Evolutionary conservation across 306 rosid genomes (phyloP).

Genomic region (Lotus japonicus): DNA sequence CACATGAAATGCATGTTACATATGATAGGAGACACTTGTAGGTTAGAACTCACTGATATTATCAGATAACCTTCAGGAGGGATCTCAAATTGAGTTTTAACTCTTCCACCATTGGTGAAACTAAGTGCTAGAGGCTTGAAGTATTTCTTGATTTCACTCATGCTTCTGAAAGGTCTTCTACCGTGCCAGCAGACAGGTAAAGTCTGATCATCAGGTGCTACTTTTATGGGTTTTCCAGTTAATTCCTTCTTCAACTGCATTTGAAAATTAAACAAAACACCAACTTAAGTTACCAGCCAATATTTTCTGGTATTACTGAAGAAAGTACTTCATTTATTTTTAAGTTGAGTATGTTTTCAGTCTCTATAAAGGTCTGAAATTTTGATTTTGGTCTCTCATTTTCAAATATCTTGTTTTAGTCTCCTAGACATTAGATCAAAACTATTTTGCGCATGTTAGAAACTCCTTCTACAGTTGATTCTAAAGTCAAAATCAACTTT

Average conservation of each 20-base stretch:
- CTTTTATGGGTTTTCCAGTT: slow-evolving; percentile 39
- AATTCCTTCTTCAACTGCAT: slow-evolving; percentile 61
- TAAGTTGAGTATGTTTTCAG: not conserved
- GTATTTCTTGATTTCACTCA: slow-evolving; percentile 61
- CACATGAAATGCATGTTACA: not conserved
- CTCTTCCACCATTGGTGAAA: slow-evolving; percentile 46
- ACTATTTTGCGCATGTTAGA: too few species aligned
- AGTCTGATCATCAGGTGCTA: slow-evolving; percentile 56
- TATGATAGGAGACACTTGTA: not conserved
- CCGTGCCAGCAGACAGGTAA: slow-evolving; percentile 84
- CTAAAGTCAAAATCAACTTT: too few species aligned
- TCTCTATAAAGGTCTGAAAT: too few species aligned
- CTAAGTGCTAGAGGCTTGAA: slow-evolving; percentile 71
- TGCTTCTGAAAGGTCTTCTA: slow-evolving; percentile 55
- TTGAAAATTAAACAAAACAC: slow-evolving; percentile 10
- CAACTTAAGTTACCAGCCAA: not conserved
- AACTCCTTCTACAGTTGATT: too few species aligned
- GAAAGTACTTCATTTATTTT: not conserved
- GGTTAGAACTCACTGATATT: slow-evolving; percentile 52
- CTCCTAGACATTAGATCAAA: too few species aligned
- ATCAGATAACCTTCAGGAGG: slow-evolving; percentile 80
- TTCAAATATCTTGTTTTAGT: too few species aligned
- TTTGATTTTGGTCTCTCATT: too few species aligned
- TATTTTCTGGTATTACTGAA: not conserved
- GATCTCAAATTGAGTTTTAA: slow-evolving; percentile 52